These are phyloP conservation scores for Linum trigynum DNA, from an alignment of 345 rosid genomes.

Conservation along the genomic window DNA sequence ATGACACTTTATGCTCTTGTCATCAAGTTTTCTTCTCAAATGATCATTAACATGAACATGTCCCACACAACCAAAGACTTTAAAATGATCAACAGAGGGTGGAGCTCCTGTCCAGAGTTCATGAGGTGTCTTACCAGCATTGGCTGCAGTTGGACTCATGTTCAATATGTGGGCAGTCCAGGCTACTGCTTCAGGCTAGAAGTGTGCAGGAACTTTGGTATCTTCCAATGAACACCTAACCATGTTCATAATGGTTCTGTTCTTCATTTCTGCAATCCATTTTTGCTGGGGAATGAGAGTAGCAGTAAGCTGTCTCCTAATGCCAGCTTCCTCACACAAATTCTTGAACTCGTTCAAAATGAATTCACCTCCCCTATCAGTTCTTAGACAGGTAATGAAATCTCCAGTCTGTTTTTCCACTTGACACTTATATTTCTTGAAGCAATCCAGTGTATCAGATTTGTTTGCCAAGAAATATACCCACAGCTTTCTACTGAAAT, in stretches of 20 bases:
- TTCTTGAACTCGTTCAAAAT: background rate
- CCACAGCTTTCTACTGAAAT: background rate
- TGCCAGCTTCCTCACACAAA: background rate
- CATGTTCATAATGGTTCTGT: background rate
- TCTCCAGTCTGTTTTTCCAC: background rate
- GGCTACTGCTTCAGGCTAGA: slow-evolving; percentile 5
- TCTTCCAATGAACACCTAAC: background rate
- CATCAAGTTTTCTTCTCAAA: background rate
- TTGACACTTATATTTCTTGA: background rate
- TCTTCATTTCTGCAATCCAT: background rate
- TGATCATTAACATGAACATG: background rate
- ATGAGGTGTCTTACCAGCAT: background rate
- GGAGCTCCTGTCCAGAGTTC: background rate
- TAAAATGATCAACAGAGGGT: background rate
- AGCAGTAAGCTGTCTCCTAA: no score
- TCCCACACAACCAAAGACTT: background rate
- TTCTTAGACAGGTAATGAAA: background rate
- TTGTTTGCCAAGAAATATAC: background rate
- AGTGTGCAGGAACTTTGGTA: background rate
- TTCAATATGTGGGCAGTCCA: background rate
- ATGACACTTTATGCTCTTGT: background rate
- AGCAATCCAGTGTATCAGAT: background rate
- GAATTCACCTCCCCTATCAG: background rate
- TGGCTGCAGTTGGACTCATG: background rate
- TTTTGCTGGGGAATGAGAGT: background rate